Percentiles rank a stretch among this genome's conserved stretches.
phyloP scores from a whole-genome alignment of 2,329 filamentous ascomycete species.

The Pseudopithomyces chartarum region DNA sequence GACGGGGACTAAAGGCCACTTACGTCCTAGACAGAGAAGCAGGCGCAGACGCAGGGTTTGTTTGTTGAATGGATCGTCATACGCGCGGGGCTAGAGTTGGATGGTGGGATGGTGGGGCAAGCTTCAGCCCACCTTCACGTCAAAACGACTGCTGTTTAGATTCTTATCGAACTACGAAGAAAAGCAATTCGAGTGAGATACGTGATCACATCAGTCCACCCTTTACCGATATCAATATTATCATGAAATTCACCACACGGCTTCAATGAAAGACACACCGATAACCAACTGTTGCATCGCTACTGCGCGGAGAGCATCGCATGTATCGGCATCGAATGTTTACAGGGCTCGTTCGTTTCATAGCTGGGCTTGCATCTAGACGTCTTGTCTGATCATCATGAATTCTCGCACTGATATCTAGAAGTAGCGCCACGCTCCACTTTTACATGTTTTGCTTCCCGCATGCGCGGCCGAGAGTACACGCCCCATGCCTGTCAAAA shows the following conservation, averaged over 20 bases:
- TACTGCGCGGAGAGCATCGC: too few relatives aligned
- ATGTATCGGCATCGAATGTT: too few relatives aligned
- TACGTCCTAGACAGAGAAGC: neutral
- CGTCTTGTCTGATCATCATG: neutral
- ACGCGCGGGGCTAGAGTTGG: conserved; percentile 15
- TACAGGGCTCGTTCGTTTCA: too few relatives aligned
- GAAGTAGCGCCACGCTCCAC: neutral
- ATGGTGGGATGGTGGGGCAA: conserved; percentile 6
- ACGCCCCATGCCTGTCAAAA: neutral
- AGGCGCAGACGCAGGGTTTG: conserved; percentile 9
- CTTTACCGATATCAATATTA: too few relatives aligned
- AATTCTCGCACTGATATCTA: neutral
- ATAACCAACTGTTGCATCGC: too few relatives aligned
- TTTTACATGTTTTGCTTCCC: conserved; percentile 1
- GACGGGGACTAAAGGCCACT: neutral
- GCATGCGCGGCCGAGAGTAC: conserved; percentile 5
- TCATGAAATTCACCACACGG: too few relatives aligned
- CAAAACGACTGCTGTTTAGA: neutral
- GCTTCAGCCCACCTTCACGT: conserved; percentile 2
- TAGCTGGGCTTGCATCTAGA: neutral
- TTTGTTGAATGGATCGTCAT: conserved; percentile 24
- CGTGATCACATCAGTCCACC: too few relatives aligned
- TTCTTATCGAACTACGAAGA: conserved; percentile 30
- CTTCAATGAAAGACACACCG: too few relatives aligned
- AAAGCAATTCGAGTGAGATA: conserved; percentile 20